Evolutionary conservation across 768 basidiomycete species (phyloP).

Genomic region (Lactifluus volemus): DNA sequence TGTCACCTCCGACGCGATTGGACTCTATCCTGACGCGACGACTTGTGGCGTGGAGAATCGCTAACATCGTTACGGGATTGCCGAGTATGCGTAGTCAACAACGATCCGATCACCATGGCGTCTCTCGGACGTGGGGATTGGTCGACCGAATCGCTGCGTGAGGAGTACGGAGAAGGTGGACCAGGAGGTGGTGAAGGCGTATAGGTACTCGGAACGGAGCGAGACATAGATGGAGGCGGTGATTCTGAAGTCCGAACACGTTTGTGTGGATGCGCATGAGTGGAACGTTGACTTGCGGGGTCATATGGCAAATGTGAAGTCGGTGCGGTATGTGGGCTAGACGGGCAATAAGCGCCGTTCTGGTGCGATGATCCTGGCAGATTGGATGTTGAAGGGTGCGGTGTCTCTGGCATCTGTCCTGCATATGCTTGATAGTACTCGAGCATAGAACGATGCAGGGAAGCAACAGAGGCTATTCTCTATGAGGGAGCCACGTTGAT

Average conservation of each 20-base stretch:
- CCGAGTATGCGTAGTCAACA: slow-evolving; percentile 40
- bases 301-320: slow-evolving; percentile 5
- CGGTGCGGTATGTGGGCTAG: background rate
- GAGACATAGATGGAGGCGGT: slow-evolving; percentile 33
- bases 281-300: background rate
- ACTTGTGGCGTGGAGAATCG: background rate
- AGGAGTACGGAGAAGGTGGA: slow-evolving; percentile 69
- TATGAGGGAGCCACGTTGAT: slow-evolving; percentile 25
- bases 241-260: slow-evolving; percentile 18
- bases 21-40: background rate
- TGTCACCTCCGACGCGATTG: background rate
- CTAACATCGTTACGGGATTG: slow-evolving; percentile 9
- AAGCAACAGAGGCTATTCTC: slow-evolving; percentile 64
- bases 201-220: slow-evolving; percentile 47
- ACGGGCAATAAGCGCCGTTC: background rate
- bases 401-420: slow-evolving; percentile 2
- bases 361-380: background rate
- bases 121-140: slow-evolving; percentile 64
- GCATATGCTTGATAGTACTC: slow-evolving; percentile 38
- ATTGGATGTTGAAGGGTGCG: slow-evolving; percentile 9
- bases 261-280: slow-evolving; percentile 17
- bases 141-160: slow-evolving; percentile 57
- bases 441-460: slow-evolving; percentile 62
- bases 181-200: slow-evolving; percentile 17
- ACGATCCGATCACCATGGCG: slow-evolving; percentile 74